A percentile compares a stretch with the other conserved stretches of the same genome.
Conservation (phyloP, 495 filamentous ascomycete species). For the Penicillium nucicola region DNA sequence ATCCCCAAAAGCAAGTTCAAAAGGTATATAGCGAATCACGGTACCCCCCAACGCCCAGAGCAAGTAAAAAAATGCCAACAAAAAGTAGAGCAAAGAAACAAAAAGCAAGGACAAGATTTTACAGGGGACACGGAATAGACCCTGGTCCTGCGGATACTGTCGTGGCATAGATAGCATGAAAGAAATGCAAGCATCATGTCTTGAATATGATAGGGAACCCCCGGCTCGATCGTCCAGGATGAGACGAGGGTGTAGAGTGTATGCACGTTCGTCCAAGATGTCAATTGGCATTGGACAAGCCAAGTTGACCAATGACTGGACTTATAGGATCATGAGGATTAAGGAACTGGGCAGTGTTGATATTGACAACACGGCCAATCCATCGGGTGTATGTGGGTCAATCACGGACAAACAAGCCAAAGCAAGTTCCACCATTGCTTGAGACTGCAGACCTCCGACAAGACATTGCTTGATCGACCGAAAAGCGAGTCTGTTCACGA, state of each 20-base stretch:
- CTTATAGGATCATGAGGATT: neutral
- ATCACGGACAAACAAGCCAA: neutral
- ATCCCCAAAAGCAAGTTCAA: conserved; percentile 14
- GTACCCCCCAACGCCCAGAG: conserved; percentile 16
- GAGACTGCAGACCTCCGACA: neutral
- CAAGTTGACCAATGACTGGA: neutral
- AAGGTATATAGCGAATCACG: conserved; percentile 27
- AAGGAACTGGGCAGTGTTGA: no score
- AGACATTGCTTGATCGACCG: neutral
- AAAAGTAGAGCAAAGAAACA: neutral
- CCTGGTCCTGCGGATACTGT: conserved; percentile 17
- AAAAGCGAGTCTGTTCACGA: conserved; percentile 52
- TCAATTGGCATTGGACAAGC: neutral
- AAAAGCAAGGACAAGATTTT: conserved; percentile 14
- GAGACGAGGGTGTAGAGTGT: conserved; percentile 1
- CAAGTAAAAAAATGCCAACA: neutral
- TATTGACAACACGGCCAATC: neutral
- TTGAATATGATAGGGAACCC: conserved; percentile 8
- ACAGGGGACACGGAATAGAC: conserved; percentile 2
- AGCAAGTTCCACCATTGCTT: conserved; percentile 8
- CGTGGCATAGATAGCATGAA: conserved; percentile 17
- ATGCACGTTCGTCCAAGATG: conserved; percentile 5
- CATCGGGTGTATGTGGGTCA: neutral
- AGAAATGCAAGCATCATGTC: conserved; percentile 25
- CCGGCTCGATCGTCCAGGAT: conserved; percentile 21